Evolutionary conservation across 2,329 filamentous ascomycete genomes (phyloP).

Genomic region (Colletotrichum coccodes): DNA sequence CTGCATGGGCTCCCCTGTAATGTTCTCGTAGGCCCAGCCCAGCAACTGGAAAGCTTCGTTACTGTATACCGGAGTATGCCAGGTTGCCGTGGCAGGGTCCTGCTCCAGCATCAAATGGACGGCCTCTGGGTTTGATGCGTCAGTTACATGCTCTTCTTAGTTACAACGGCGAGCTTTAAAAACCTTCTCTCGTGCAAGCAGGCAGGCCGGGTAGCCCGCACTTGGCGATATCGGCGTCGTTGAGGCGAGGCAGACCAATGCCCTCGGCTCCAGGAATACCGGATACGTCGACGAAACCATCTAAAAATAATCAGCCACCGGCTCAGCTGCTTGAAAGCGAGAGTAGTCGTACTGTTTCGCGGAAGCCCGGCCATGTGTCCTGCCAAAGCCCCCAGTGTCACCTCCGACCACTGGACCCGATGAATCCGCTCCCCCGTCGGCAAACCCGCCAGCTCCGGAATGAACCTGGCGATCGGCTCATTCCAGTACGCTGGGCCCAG

Average conservation of each 20-base stretch:
- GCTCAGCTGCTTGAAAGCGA: background rate
- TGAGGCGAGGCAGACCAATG: background rate
- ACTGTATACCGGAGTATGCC: constrained; percentile 15
- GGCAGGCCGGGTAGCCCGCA: background rate
- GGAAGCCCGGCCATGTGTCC: constrained; percentile 36
- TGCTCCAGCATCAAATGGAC: background rate
- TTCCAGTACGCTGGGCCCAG: constrained; percentile 36
- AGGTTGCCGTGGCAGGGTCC: background rate
- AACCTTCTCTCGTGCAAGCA: background rate
- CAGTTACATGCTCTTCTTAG: background rate
- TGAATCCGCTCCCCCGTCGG: constrained; percentile 2
- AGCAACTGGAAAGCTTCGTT: constrained; percentile 22
- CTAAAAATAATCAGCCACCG: background rate
- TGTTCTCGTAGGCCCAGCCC: constrained; percentile 15
- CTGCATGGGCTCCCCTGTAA: constrained; percentile 11
- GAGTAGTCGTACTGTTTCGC: background rate
- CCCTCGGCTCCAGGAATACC: background rate
- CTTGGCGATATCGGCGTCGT: background rate
- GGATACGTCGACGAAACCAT: constrained; percentile 3
- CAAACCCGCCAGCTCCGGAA: constrained; percentile 37
- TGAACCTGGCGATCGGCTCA: constrained; percentile 38
- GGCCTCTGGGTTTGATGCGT: background rate
- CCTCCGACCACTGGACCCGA: constrained; percentile 33
- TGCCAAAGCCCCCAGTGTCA: constrained; percentile 37
- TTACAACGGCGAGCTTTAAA: background rate